These are phyloP conservation scores for Mallotus japonicus DNA, from an alignment of 441 rosid genomes.

Conservation along the genomic window DNA sequence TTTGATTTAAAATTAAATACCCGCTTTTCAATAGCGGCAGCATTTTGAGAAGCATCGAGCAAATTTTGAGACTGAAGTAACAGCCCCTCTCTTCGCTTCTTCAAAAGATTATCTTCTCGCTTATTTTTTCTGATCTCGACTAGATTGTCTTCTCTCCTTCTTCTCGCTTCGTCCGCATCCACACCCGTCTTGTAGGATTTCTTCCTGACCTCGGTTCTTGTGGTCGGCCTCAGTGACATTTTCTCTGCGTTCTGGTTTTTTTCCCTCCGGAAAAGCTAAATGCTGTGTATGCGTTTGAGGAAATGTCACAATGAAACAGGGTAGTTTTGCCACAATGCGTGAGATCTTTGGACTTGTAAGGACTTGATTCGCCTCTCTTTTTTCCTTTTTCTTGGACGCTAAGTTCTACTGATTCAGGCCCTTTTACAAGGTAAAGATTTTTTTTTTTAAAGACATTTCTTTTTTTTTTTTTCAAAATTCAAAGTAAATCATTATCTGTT, in stretches of 20 bases:
- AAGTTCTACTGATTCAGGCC: too few relatives aligned
- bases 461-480: too few relatives aligned
- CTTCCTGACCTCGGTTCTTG: constrained; percentile 66
- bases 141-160: constrained; percentile 80
- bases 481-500: too few relatives aligned
- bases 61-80: constrained; percentile 51
- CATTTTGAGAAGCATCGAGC: constrained; percentile 41
- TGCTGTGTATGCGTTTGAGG: neutral
- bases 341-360: too few relatives aligned
- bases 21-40: constrained; percentile 55
- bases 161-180: constrained; percentile 82
- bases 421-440: too few relatives aligned
- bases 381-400: too few relatives aligned
- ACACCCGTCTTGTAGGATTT: constrained; percentile 81
- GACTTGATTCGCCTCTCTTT: too few relatives aligned
- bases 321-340: too few relatives aligned
- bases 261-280: neutral
- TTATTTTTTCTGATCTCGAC: constrained; percentile 90
- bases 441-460: too few relatives aligned
- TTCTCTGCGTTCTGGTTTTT: constrained; percentile 4
- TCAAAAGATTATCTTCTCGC: constrained; percentile 73
- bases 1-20: constrained; percentile 22
- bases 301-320: constrained; percentile 11
- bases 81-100: constrained; percentile 80
- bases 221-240: constrained; percentile 77